Evolutionary conservation across 2,329 filamentous ascomycete genomes (phyloP), one percentile per base, ranked within the genome.

Genomic region (Trematosphaeria pertusa): DNA sequence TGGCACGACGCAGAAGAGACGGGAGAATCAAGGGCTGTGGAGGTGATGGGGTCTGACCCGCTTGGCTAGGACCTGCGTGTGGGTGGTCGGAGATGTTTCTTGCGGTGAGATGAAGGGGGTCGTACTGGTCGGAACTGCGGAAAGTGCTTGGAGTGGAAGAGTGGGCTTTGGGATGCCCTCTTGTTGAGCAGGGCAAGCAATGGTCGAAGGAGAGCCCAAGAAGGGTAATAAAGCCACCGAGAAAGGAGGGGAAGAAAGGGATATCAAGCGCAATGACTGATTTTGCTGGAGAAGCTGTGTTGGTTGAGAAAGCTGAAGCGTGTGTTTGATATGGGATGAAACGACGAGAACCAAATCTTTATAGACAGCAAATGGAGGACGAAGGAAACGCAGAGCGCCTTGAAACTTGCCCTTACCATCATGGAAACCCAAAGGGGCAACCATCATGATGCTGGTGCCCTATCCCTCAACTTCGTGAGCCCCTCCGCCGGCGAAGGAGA

Each of bases 281-380:
- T 28, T 28, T 28, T 28, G 24, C 12, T 28, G 7, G 24, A 12
- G 8, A 28, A 28, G 24, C 24, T 28, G 24, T 28, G 24, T 7
- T 28, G 7, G 24, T 28, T 7, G 12, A 28, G 24, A 7, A 28
- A 12, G 12, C 24, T 28, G 24, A 7, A 28, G 24, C 7, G 24
- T 7, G 8, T 28, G 24, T 12, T 28, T 7, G 24, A 8, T 7
- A 28, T 28, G 24, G 12, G 12, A 28, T 3, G 17, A 17, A 35
- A 12, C 14, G 14, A 31, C 17, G 26, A 17, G 22, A n/a, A 30
- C 22, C 10, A 9, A 15, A 40, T 5, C 14, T 40, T 15, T 40
- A 40, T 40, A 40, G 14, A 30, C 21, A 10, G 28, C n/a, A 37
- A 37, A 10, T 4, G 35, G 28, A 15, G 35, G 37, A 40, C 37